phyloP scores from a whole-genome alignment of 495 filamentous ascomycete genomes.

The Hypoxylon crocopeplum region DNA sequence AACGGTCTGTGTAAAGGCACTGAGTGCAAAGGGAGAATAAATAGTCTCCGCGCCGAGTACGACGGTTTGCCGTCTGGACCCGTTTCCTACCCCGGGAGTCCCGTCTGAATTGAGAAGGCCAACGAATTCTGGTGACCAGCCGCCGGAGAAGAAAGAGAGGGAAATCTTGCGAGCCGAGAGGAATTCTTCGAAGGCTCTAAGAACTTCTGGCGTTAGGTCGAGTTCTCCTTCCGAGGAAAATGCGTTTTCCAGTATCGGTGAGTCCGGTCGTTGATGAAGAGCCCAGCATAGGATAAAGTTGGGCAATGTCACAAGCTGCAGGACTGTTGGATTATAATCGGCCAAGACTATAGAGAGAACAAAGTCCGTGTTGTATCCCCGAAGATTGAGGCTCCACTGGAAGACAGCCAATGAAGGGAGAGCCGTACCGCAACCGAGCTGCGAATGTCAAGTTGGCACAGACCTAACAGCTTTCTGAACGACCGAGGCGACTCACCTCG shows the following conservation, averaged over 20 bases:
- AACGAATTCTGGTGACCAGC: constrained; percentile 77
- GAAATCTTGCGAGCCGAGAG: constrained; percentile 63
- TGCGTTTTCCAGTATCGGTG: constrained; percentile 45
- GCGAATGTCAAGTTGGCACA: constrained; percentile 32
- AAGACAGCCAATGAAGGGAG: constrained; percentile 82
- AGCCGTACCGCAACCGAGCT: constrained; percentile 93
- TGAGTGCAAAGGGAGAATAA: constrained; percentile 80
- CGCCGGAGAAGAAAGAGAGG: constrained; percentile 80
- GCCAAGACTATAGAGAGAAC: constrained; percentile 72
- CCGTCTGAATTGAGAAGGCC: constrained; percentile 54
- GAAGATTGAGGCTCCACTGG: constrained; percentile 63
- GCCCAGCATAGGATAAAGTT: constrained; percentile 88
- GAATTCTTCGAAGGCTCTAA: constrained; percentile 65
- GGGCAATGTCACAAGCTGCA: constrained; percentile 85
- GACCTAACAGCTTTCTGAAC: not conserved
- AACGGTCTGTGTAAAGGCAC: constrained; percentile 76
- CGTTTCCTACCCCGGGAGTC: constrained; percentile 4
- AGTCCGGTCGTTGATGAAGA: constrained; percentile 44
- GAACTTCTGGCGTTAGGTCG: constrained; percentile 70
- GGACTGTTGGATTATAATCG: constrained; percentile 88
- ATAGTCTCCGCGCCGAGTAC: constrained; percentile 94
- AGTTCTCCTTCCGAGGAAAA: constrained; percentile 69
- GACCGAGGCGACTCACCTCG: constrained; percentile 65
- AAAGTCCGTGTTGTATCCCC: constrained; percentile 32
- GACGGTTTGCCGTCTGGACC: constrained; percentile 47